Evolutionary conservation across 805 yeast species (phyloP), one percentile per base, ranked within the genome.

Genomic region (Candida boleticola): DNA sequence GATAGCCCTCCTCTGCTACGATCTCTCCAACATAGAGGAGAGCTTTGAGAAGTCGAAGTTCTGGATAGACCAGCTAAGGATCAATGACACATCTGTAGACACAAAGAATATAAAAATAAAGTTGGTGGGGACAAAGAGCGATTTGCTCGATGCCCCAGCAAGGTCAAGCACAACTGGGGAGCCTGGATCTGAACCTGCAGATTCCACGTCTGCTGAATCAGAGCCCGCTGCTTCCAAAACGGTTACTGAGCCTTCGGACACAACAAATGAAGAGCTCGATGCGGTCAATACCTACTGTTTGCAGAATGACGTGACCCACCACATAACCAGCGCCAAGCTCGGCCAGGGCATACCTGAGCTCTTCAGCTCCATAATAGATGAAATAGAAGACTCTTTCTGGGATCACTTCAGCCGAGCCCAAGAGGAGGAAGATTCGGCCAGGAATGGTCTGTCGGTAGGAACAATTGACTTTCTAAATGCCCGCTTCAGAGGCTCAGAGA

Each of bases 121-220:
- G 7, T 61, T 93, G 7, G 85, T 92, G 3, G 99, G 98, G 0
- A 93, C 89, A 61, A 93, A 93, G 63, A 52, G 65, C 3, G 99
- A 93, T 62, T 60, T 89, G 36, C 58, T 72, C 55, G 59, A 21
- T 46, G 54, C 36, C 19, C 10, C 7, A n/a, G 13, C 6, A 14
- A 7, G 34, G 9, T 23, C 27, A 7, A 11, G 7, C 10, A 11
- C 27, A 7, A 11, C 7, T 23, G 27, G 10, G 7, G 27, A 23
- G 11, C 7, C 10, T 23, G 11, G 10, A 7, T 23, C 27, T 23
- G 10, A 7, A 7, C 7, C 27, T 11, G 27, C 7, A 23, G 27
- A 23, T 23, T 7, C 27, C 7, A 23, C 27, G 11, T 7, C 27
- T 16, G 10, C 29, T 10, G 57, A 44, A 49, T 43, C 9, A 51